Percentiles rank a stretch among this genome's conserved stretches.
phyloP scores from a whole-genome alignment of 2,329 filamentous ascomycete genomes.

The Talaromyces funiculosus region DNA sequence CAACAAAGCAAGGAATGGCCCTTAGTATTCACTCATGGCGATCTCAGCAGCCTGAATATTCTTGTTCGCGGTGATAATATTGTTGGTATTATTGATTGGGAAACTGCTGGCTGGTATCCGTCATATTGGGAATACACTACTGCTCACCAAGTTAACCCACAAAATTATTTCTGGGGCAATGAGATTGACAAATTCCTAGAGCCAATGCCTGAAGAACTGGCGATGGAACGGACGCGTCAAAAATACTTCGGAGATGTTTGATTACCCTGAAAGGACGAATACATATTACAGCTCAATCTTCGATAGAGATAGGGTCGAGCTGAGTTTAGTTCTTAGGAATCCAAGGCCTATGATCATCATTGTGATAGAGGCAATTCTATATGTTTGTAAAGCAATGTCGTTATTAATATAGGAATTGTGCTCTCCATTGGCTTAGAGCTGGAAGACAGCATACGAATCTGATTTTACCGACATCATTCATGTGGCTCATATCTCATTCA shows the following conservation, averaged over 20 bases:
- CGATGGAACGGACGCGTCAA: constrained; percentile 36
- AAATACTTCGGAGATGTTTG: constrained; percentile 32
- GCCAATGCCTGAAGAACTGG: constrained; percentile 32
- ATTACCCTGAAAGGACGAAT: too few species aligned
- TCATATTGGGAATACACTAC: constrained; percentile 31
- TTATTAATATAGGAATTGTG: too few species aligned
- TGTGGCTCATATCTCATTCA: too few species aligned
- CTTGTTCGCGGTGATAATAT: constrained; percentile 34
- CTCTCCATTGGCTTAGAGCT: too few species aligned
- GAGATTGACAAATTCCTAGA: constrained; percentile 39
- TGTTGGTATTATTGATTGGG: constrained; percentile 33
- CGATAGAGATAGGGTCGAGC: too few species aligned
- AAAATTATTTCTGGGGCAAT: constrained; percentile 34
- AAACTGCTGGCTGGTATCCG: constrained; percentile 29
- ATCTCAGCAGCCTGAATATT: constrained; percentile 41
- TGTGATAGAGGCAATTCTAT: neutral
- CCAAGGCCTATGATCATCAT: neutral
- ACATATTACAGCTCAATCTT: too few species aligned
- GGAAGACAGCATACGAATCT: too few species aligned
- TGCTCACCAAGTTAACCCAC: constrained; percentile 38
- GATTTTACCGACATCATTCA: too few species aligned
- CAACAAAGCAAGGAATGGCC: constrained; percentile 27
- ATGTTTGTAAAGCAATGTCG: too few species aligned
- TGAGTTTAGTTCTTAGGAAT: too few species aligned
- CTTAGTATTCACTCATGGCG: constrained; percentile 47